Base-by-base conservation (phyloP, 495 filamentous ascomycete species). In the Penicillium longicatenatum region DNA sequence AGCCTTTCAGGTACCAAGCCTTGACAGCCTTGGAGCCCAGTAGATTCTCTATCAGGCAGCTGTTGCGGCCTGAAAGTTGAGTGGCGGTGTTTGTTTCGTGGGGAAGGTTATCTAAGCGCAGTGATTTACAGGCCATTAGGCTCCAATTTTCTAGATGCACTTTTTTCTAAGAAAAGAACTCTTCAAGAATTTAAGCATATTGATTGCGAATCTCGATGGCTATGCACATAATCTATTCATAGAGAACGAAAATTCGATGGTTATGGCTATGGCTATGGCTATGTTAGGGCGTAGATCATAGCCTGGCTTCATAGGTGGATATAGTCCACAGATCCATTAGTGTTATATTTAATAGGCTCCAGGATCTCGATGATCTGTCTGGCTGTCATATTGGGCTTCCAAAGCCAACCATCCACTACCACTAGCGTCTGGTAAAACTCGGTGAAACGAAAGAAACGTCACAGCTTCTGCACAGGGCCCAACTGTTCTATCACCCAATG, bases 401-500 rank as follows among this genome's bases (percentile, higher is more conserved):
- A 29, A 51, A 29, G 14, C 37, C 21, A 22, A n/a, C n/a, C n/a
- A n/a, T n/a, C 45, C 45, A 48, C 45, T 7, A 48, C 24, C 24
- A 48, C 45, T 48, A 48, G 24, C 5, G 7, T 31, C 24, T 26
- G 45, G 24, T 30, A 30, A 48, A 17, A n/a, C 8, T 48, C 22
- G 24, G 52, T 50, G 41, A 46, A 44, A 35, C 16, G 21, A 33
- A 21, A 30, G 11, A 19, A 37, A 14, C 17, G 37, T 42, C 35
- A 52, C 35, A 52, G 35, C 35, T 42, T 43, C 33, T 52, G 35
- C 24, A 20, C 19, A 24, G 19, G 31, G 21, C 44, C 39, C 30
- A 67, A 53, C 46, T 67, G 66, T 37, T 69, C 66, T 51, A 73
- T 16, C 57, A 82, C 79, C 79, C 81, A 84, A 57, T 50, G 53